Percentiles rank a stretch among this genome's conserved stretches.
phyloP scores from a whole-genome alignment of 192 early-diverging fungal genomes.

The Spizellomyces punctatus region DNA sequence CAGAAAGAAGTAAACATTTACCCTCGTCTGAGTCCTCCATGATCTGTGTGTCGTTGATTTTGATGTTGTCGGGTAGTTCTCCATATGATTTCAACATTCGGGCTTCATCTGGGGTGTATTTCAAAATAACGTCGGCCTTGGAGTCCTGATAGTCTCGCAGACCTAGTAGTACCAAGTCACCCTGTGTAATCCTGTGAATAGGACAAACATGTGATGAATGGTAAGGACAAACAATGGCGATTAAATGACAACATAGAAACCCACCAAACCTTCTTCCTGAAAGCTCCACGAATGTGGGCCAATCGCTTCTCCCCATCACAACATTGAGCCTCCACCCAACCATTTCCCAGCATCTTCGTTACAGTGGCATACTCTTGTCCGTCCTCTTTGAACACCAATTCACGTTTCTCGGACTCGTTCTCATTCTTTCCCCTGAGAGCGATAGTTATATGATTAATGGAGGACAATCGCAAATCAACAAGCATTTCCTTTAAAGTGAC shows the following conservation, averaged over 20 bases:
- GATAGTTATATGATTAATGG: not conserved
- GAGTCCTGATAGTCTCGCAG: slow-evolving; percentile 91
- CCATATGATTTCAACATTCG: slow-evolving; percentile 89
- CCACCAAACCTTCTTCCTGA: slow-evolving; percentile 92
- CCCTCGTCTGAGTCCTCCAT: slow-evolving; percentile 50
- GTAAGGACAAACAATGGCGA: not conserved
- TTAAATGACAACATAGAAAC: slow-evolving; percentile 4
- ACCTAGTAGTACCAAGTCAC: slow-evolving; percentile 87
- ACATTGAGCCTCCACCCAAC: slow-evolving; percentile 87
- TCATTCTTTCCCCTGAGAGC: slow-evolving; percentile 93
- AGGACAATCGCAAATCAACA: too few species aligned
- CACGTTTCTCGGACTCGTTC: slow-evolving; percentile 92
- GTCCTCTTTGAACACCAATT: slow-evolving; percentile 96
- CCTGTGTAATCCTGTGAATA: slow-evolving; percentile 76
- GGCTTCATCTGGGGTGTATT: slow-evolving; percentile 96
- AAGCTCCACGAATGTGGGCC: slow-evolving; percentile 95
- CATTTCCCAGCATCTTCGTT: slow-evolving; percentile 94
- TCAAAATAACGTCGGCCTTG: slow-evolving; percentile 93
- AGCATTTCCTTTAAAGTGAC: too few species aligned
- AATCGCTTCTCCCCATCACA: slow-evolving; percentile 87
- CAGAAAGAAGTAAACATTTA: slow-evolving; percentile 14
- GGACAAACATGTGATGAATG: not conserved
- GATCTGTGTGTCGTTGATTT: slow-evolving; percentile 82
- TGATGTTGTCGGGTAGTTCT: slow-evolving; percentile 88
- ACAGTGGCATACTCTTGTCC: slow-evolving; percentile 98